phyloP scores from a whole-genome alignment of 2,329 filamentous ascomycete genomes.

The Hypomyces rosellus region DNA sequence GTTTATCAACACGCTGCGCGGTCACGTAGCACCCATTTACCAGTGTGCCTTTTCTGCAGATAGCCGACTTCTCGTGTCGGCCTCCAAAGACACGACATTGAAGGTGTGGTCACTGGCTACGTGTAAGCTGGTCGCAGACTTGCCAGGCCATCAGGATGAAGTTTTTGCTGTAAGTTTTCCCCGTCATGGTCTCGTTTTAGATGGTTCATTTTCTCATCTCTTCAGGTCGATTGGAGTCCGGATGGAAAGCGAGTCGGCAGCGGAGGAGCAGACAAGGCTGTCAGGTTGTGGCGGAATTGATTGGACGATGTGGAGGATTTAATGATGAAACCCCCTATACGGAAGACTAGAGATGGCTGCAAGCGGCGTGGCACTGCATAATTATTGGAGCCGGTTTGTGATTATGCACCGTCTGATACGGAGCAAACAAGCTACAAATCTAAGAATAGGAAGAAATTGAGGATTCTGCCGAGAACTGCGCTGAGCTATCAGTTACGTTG shows the following conservation, averaged over 20 bases:
- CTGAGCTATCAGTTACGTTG: no score
- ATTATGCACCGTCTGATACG: no score
- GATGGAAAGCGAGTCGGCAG: conserved; percentile 85
- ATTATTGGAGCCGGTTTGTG: no score
- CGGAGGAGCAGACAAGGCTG: conserved; percentile 85
- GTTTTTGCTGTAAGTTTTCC: conserved; percentile 62
- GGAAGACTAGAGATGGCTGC: no score
- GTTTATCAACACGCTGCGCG: conserved; percentile 81
- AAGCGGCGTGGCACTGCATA: no score
- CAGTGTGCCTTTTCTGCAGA: conserved; percentile 91
- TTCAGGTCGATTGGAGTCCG: conserved; percentile 74
- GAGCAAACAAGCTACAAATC: no score
- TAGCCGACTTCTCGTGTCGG: conserved; percentile 79
- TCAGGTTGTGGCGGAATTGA: conserved; percentile 60
- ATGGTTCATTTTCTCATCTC: not conserved
- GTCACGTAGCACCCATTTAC: conserved; percentile 86
- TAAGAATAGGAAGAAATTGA: no score
- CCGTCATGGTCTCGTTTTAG: not conserved
- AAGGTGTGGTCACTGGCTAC: conserved; percentile 92
- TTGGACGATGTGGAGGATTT: not conserved
- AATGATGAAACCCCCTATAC: no score
- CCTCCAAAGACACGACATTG: conserved; percentile 84
- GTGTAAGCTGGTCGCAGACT: conserved; percentile 70
- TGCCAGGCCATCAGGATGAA: conserved; percentile 87
- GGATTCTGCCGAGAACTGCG: no score